These are phyloP conservation scores for Colletotrichum musae DNA, from an alignment of 2,329 filamentous ascomycete species.

Conservation along the genomic window DNA sequence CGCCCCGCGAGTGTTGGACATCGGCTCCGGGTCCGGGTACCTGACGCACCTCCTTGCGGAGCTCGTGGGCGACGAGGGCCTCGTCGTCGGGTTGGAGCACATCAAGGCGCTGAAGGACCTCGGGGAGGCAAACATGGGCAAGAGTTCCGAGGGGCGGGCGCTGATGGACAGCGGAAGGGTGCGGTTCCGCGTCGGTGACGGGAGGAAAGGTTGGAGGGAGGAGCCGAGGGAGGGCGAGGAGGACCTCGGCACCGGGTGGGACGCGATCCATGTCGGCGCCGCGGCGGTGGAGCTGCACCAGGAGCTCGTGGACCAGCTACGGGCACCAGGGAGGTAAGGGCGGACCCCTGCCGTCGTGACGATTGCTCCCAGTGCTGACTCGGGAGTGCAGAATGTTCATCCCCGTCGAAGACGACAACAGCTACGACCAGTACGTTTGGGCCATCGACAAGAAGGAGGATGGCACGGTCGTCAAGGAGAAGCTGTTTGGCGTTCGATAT, in stretches of 20 bases:
- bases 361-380: constrained; percentile 32
- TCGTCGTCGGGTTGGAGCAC: constrained; percentile 82
- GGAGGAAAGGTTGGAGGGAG: constrained; percentile 74
- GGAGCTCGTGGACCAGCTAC: constrained; percentile 82
- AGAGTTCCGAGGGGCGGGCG: constrained; percentile 69
- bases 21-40: constrained; percentile 85
- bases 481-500: constrained; percentile 80
- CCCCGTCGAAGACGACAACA: constrained; percentile 72
- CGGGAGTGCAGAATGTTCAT: constrained; percentile 75
- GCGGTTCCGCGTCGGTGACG: constrained; percentile 82
- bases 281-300: constrained; percentile 82
- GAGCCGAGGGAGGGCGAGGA: constrained; percentile 58
- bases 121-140: constrained; percentile 76
- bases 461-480: constrained; percentile 73
- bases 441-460: constrained; percentile 79
- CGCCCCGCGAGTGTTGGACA: constrained; percentile 74
- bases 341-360: constrained; percentile 30
- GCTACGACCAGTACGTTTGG: constrained; percentile 76
- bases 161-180: constrained; percentile 77
- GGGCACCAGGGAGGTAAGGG: constrained; percentile 76
- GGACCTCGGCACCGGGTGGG: constrained; percentile 74
- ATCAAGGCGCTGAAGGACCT: constrained; percentile 75
- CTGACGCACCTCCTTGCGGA: constrained; percentile 91
- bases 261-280: constrained; percentile 96
- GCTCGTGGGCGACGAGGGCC: constrained; percentile 69